Evolutionary conservation across 352 stramenopile genomes (phyloP), one percentile per base, ranked within the genome.

Genomic region (Proteromonas lacertae): DNA sequence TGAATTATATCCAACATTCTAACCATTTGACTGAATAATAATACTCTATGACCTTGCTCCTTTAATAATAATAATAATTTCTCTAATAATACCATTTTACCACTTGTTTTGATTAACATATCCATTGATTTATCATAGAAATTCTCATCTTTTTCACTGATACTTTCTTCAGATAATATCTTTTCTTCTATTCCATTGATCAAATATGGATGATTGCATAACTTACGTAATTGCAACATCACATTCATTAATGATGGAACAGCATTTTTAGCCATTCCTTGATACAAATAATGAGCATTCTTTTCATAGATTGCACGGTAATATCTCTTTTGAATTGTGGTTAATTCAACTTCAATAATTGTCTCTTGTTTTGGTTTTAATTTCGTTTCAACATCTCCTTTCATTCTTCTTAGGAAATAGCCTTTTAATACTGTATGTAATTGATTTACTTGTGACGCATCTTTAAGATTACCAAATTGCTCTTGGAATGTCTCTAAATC

Each of bases 1-100:
- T 96, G 79, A 16, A 99, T 47, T 28, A 99, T 93, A 35, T 92
- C 80, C 60, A 99, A 82, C 56, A 98, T 82, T 23, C 79, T 77
- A 29, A 83, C 96, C 86, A 99, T 98, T 53, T 99, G 87, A n/a
- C 76, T 94, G 51, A 99, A 99, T 50, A 99, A 93, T 13, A 99
- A 56, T 18, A 97, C 74, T 17, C 82, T 62, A 45, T 97, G 80
- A 5, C 69, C 67, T 10, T 64, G 77, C 9, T 62, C 64, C 42
- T 90, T 91, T n/a, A 96, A 57, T 40, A 88, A 80, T 2, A 70
- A 75, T 13, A 99, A 52, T 46, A 97, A 77, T 22, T 49, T 31
- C 55, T 95, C 77, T 25, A 99, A 55, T 22, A 98, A 55, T 25
- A 79, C 74, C 43, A 99, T 61, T 55, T 99, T 99, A 19, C 81